phyloP scores from a whole-genome alignment of 805 yeast species.

The Kazachstania psychrophila region DNA sequence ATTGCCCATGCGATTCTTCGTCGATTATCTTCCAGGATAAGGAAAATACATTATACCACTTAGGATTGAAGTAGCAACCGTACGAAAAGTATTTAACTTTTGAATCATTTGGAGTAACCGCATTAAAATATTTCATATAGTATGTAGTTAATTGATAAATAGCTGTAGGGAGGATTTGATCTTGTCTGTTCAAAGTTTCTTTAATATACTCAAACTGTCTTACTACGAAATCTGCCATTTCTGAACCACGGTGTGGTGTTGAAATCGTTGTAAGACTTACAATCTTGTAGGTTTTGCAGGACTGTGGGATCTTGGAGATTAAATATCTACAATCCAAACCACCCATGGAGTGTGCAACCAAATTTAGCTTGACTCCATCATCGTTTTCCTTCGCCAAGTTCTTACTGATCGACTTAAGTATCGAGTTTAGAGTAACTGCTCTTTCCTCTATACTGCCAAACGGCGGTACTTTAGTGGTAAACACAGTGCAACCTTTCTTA shows the following conservation, averaged over 20 bases:
- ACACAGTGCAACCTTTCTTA: conserved; percentile 54
- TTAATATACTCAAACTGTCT: conserved; percentile 23
- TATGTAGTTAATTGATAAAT: conserved; percentile 60
- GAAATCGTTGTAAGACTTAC: conserved; percentile 74
- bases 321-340: conserved; percentile 78
- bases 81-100: conserved; percentile 68
- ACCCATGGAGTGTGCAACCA: conserved; percentile 91
- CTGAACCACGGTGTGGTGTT: conserved; percentile 85
- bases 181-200: conserved; percentile 13
- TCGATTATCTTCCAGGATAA: conserved; percentile 58
- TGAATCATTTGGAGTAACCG: conserved; percentile 43
- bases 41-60: conserved; percentile 50
- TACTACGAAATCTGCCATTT: conserved; percentile 63
- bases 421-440: conserved; percentile 47
- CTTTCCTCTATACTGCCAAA: conserved; percentile 67
- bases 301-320: conserved; percentile 43
- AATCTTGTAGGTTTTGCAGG: conserved; percentile 41
- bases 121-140: conserved; percentile 47
- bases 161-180: conserved; percentile 30
- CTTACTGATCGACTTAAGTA: conserved; percentile 32
- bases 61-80: conserved; percentile 66
- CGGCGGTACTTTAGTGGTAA: conserved; percentile 74
- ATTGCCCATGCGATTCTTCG: conserved; percentile 35
- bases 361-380: conserved; percentile 37
- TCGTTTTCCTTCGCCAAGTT: conserved; percentile 20